phyloP scores from a whole-genome alignment of 2,329 filamentous ascomycete genomes.

The Domatiomyces catenatus region DNA sequence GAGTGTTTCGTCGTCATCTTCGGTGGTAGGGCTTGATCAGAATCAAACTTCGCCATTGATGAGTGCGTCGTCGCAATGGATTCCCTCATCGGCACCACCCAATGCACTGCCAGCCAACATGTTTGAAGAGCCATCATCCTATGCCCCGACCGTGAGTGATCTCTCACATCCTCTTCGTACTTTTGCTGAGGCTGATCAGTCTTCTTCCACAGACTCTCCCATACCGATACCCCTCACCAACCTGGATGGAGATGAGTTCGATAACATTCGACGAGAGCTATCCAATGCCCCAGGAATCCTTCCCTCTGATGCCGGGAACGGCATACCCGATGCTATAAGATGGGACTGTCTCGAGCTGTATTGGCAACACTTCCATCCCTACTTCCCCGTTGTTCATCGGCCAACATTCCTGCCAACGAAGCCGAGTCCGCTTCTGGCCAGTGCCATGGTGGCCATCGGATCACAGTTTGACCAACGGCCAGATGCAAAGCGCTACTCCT shows the following conservation, averaged over 20 bases:
- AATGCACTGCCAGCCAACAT: conserved; percentile 14
- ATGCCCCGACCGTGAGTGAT: conserved; percentile 14
- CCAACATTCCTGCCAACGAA: conserved; percentile 21
- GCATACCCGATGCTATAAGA: conserved; percentile 24
- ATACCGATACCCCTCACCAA: conserved; percentile 26
- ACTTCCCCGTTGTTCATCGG: conserved; percentile 23
- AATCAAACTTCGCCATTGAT: conserved; percentile 13
- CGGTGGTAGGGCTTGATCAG: conserved; percentile 14
- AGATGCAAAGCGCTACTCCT: conserved; percentile 23
- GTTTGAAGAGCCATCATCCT: conserved; percentile 14
- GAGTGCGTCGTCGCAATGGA: conserved; percentile 11
- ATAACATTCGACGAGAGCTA: conserved; percentile 25
- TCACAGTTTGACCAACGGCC: conserved; percentile 23
- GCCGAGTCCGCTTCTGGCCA: conserved; percentile 21
- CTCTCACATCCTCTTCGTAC: conserved; percentile 11
- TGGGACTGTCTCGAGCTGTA: conserved; percentile 24
- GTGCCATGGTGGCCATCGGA: conserved; percentile 24
- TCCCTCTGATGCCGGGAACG: conserved; percentile 22
- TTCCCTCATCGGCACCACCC: conserved; percentile 14
- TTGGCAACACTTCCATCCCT: conserved; percentile 23
- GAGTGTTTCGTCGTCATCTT: conserved; percentile 18
- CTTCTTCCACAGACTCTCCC: conserved; percentile 21
- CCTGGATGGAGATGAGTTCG: conserved; percentile 26
- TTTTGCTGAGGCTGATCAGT: conserved; percentile 19
- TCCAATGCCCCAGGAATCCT: conserved; percentile 22